Evolutionary conservation across 108 stramenopile species (phyloP).

Genomic region (Conticribra weissflogii): DNA sequence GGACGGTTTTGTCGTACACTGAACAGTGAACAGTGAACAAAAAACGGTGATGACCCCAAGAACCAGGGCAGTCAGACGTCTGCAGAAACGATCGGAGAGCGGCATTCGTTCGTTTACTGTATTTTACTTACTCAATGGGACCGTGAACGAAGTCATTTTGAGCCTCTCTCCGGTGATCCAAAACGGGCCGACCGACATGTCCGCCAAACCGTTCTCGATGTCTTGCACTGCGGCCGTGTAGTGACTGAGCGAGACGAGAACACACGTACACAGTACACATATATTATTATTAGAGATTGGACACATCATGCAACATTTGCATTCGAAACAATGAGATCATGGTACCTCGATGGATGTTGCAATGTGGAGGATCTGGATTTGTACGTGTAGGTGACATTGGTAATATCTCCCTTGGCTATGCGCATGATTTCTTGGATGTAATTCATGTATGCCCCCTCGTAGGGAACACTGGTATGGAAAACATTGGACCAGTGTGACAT

Average conservation of each 20-base stretch:
- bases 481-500: neutral
- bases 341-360: constrained; percentile 1
- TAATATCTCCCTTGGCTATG: constrained; percentile 1
- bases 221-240: constrained; percentile 5
- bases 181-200: constrained; percentile 3
- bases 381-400: neutral
- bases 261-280: too few species aligned
- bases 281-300: too few species aligned
- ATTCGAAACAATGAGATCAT: too few species aligned
- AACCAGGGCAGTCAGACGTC: too few species aligned
- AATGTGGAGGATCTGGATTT: neutral
- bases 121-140: neutral
- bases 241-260: too few species aligned
- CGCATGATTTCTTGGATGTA: neutral
- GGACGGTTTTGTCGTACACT: constrained; percentile 4
- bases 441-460: neutral
- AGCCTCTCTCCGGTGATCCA: constrained; percentile 5
- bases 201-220: neutral
- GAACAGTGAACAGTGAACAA: neutral
- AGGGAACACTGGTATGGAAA: constrained; percentile 1
- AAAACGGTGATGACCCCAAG: too few species aligned
- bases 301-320: too few species aligned
- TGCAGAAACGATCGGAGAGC: too few species aligned
- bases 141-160: constrained; percentile 5
- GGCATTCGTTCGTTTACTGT: too few species aligned